Evolutionary conservation across 148 eudicot genomes (phyloP), one percentile per base, ranked within the genome.

Genomic region (Linanthus parryae): DNA sequence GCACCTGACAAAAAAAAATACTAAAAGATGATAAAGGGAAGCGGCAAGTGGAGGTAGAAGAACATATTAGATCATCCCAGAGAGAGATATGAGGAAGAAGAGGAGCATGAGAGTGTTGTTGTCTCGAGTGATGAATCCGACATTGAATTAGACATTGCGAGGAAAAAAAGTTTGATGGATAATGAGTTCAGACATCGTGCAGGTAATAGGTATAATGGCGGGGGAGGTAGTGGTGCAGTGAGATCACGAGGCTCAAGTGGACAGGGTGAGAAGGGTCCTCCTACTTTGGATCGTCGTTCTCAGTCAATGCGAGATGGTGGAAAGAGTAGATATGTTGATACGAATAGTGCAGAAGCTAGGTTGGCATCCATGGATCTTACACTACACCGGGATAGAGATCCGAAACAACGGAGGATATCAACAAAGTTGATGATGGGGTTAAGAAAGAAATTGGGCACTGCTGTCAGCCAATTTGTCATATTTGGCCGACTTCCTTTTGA

Each of bases 401-500:
- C 45, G 7, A 41, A 41, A n/a, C 45, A 41, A 41, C 9, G 4
- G 2, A 41, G 19, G 19, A 9, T 41, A 15, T 15, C 16, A 15
- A 14, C 18, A 2, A 9, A 22, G 4, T 4, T 8, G 2, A 41
- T 41, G 18, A 41, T 4, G 2, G 19, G 19, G 8, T n/a, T 41
- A 10, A 41, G 45, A 41, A 22, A 17, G 38, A 9, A 58, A 33
- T 4, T 17, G 28, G 40, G 69, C 39, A 61, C 19, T 16, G 33
- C 48, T 48, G 48, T 59, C 47, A 53, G 44, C 21, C 5, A 44
- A 2, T 44, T 44, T 44, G 3, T 37, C 10, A 10, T 44, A 2
- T 10, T 18, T 20, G 22, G 22, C 3, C 20, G 27, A 18, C 19
- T 44, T 44, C 2, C 48, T 19, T n/a, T 44, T 41, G n/a, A 15